Base-by-base conservation (phyloP, 1,284 basidiomycete species). In the Ceratobasidium sp. region DNA sequence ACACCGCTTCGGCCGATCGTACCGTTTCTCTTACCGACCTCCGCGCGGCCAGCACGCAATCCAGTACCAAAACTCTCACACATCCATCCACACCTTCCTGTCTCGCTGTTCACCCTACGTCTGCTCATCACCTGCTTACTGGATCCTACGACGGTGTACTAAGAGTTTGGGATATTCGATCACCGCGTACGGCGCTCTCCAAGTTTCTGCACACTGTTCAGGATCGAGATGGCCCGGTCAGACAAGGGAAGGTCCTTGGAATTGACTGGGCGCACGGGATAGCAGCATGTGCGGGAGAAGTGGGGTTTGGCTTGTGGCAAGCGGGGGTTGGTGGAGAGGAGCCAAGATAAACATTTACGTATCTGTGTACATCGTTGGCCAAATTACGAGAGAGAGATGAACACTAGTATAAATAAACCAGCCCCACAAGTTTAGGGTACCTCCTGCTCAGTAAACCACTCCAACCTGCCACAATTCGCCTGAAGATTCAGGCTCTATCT, bases 111-210 rank as follows among this genome's bases (percentile, higher is more conserved):
- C 85, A 90, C 80, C 86, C 88, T 0, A 87, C 87, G 0, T 90
- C 90, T 22, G 86, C 85, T 34, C 86, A 92, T 80, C 93, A 95
- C 79, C 86, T 96, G 22, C 87, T 93, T 8, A 93, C 90, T 0
- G 96, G 94, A 0, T 91, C 92, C 0, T 96, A 96, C 82, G 94
- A 96, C 78, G 94, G 95, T 46, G 85, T 91, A 0, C 90, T 93
- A 1, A 88, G 95, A 34, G 85, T 98, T 22, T 98, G 95, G 95
- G 96, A 98, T 83, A 84, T 95, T 37, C 87, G 95, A 0, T 93
- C 91, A 80, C 85, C 86, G 19, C 89, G 89, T 80, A 83, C 86
- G 11, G 88, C 91, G 0, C 85, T 94, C 82, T 86, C 91, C 80
- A 89, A 87, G 77, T 95, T 97, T 83, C 80, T 78, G 8, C 70